phyloP scores from a whole-genome alignment of 176 grass and related monocot species.

The Chrysopogon serrulatus region DNA sequence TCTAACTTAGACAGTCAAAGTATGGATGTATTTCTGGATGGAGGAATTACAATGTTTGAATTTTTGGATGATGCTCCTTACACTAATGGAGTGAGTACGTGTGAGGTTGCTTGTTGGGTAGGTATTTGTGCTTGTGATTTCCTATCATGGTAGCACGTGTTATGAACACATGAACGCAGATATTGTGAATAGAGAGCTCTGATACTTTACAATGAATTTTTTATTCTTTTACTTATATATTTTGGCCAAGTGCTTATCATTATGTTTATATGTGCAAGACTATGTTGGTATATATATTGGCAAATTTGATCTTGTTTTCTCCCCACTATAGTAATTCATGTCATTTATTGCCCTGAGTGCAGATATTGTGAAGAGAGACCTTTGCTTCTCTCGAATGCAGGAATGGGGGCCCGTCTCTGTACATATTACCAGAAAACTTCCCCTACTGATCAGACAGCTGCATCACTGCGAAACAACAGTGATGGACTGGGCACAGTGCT shows the following conservation, averaged over 20 bases:
- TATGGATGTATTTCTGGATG: neutral
- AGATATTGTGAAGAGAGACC: conserved; percentile 99
- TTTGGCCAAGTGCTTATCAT: conserved; percentile 6
- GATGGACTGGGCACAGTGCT: conserved; percentile 72
- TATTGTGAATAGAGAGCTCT: neutral
- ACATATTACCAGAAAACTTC: conserved; percentile 94
- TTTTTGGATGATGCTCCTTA: neutral
- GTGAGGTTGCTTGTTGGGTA: neutral
- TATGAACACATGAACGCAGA: neutral
- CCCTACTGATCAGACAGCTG: conserved; percentile 58
- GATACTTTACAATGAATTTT: neutral
- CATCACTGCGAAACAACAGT: conserved; percentile 53
- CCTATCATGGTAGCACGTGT: neutral
- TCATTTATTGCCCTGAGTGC: conserved; percentile 16
- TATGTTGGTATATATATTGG: neutral
- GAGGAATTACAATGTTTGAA: neutral
- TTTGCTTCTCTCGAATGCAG: conserved; percentile 78
- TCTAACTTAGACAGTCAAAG: neutral
- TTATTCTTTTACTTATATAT: neutral
- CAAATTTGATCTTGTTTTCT: conserved; percentile 3
- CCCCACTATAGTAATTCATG: conserved; percentile 6
- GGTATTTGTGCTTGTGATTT: neutral
- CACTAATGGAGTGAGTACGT: neutral
- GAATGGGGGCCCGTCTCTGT: conserved; percentile 93
- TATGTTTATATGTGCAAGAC: conserved; percentile 3